Evolutionary conservation across 441 rosid species (phyloP).

Genomic region (Erodium trifolium): DNA sequence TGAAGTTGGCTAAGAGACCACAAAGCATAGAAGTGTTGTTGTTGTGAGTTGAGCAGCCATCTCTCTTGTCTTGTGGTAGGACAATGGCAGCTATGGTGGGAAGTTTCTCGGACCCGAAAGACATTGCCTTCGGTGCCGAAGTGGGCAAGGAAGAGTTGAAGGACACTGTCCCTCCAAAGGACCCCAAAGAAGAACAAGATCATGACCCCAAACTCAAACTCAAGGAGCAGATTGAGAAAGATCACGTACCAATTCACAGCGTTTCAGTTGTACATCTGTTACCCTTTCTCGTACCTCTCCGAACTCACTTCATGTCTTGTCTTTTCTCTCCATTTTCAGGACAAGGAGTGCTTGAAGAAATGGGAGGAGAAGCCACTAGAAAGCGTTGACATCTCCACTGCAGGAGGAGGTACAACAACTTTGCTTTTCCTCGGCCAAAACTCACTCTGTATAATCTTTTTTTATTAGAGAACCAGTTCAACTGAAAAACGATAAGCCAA

Average conservation of each 20-base stretch:
- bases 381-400: neutral
- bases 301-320: too few species aligned
- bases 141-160: neutral
- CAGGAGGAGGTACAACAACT: neutral
- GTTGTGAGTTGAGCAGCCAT: too few species aligned
- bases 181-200: neutral
- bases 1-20: too few species aligned
- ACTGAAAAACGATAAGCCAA: too few species aligned
- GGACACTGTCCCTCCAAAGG: neutral
- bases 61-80: too few species aligned
- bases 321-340: neutral
- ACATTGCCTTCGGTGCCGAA: neutral
- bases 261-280: too few species aligned
- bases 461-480: too few species aligned
- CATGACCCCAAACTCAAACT: neutral
- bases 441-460: too few species aligned
- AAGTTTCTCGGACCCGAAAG: neutral
- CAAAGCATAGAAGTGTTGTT: too few species aligned
- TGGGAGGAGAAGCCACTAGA: neutral
- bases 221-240: slow-evolving; percentile 1
- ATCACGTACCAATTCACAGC: neutral
- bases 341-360: neutral
- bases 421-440: too few species aligned
- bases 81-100: slow-evolving; percentile 7
- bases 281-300: too few species aligned